Conservation (phyloP, 2,329 filamentous ascomycete genomes). For the Cladosporium austrohemisphaericum region DNA sequence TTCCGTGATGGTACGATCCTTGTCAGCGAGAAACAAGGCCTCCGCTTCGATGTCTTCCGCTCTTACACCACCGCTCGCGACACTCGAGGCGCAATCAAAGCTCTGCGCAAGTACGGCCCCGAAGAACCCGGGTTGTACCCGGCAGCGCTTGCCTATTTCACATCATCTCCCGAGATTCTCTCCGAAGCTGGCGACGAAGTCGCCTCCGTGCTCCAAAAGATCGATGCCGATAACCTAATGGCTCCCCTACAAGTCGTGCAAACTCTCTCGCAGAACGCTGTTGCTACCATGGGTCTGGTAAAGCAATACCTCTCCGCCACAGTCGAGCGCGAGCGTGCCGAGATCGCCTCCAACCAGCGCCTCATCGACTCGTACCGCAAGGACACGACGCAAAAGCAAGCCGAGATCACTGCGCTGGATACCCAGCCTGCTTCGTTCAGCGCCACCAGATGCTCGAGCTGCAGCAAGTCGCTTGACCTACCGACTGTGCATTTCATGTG, state of each 20-base stretch:
- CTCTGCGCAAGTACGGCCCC: conserved; percentile 84
- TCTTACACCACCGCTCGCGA: conserved; percentile 92
- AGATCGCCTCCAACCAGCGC: conserved; percentile 75
- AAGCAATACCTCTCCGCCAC: conserved; percentile 88
- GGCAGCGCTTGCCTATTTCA: conserved; percentile 88
- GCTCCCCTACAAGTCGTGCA: conserved; percentile 95
- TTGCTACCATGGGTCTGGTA: conserved; percentile 96
- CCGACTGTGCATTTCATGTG: conserved; percentile 94
- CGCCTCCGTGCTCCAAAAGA: conserved; percentile 72
- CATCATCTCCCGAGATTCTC: conserved; percentile 74
- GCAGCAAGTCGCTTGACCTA: conserved; percentile 72
- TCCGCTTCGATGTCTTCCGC: conserved; percentile 92
- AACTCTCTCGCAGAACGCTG: conserved; percentile 71
- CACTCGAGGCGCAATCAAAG: conserved; percentile 83
- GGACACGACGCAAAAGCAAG: conserved; percentile 75
- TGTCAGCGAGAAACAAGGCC: conserved; percentile 87
- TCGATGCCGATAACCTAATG: conserved; percentile 88
- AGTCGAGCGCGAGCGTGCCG: conserved; percentile 80
- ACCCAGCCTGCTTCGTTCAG: conserved; percentile 86
- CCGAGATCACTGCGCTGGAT: conserved; percentile 72
- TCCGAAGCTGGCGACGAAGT: conserved; percentile 85
- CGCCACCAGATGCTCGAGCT: conserved; percentile 80
- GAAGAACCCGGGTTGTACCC: conserved; percentile 90
- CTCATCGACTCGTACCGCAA: conserved; percentile 78
- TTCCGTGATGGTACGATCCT: conserved; percentile 88